Evolutionary conservation across 1,139 yeast species (phyloP), one percentile per base, ranked within the genome.

Genomic region (Geotrichum australiense): DNA sequence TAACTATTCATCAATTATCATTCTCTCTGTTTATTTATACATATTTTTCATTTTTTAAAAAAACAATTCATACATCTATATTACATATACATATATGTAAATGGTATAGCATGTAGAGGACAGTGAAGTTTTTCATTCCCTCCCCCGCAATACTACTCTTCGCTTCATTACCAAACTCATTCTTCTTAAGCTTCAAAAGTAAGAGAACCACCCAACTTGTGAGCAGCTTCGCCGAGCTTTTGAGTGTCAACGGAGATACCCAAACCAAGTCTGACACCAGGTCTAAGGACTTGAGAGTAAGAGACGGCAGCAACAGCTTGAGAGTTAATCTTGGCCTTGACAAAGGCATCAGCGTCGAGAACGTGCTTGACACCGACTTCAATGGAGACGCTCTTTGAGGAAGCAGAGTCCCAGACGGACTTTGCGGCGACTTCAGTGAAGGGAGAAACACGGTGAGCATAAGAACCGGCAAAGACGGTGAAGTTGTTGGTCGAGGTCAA

Each of bases 181-280:
- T n/a, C 22, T 10, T 47, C 47, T 66, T 80, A 86, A 65, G 94
- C 93, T 59, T 91, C 72, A 73, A 89, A 89, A 54, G 95, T 77
- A 68, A 91, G 76, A 49, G 95, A 85, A 74, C 85, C 76, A 70
- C 98, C 98, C 62, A 91, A 76, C 80, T 93, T 89, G 80, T 91
- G 98, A 62, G 93, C 96, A 55, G 96, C 87, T 75, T 89, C 96
- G 66, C 87, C 81, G 65, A 91, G 78, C 71, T 91, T 85, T 71
- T 87, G 79, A 58, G 96, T 94, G 68, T 91, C 96, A 69, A 93
- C 82, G 54, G 95, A 86, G 61, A 94, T 82, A 76, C 98, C 99
- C 56, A 93, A 78, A 67, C 99, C 99, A 61, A 91, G 75, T 64
- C 84, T 86, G 60, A 93, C 96, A 69, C 97, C 97, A 50, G 95